These are phyloP conservation scores for Paraphoma chrysanthemicola DNA, from an alignment of 2,329 filamentous ascomycete genomes.

Conservation along the genomic window DNA sequence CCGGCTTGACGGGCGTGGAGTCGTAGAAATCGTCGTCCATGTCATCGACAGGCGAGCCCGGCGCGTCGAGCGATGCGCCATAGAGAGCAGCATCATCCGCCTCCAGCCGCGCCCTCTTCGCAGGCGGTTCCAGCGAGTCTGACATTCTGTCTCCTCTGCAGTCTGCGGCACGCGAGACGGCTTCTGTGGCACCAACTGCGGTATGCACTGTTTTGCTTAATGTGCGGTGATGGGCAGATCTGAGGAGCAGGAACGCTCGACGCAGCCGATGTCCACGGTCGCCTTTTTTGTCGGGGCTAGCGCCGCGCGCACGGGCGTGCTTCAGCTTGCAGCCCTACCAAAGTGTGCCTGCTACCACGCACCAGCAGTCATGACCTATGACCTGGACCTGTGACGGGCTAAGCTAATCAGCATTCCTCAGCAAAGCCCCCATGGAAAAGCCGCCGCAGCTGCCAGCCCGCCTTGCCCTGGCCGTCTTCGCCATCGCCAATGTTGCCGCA, in stretches of 20 bases:
- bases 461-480: conserved; percentile 80
- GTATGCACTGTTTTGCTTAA: conserved; percentile 25
- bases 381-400: too few species aligned
- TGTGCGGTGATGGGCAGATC: conserved; percentile 31
- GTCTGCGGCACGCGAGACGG: conserved; percentile 34
- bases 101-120: conserved; percentile 50
- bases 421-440: conserved; percentile 6
- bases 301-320: conserved; percentile 12
- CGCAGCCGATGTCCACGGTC: conserved; percentile 15
- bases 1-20: conserved; percentile 38
- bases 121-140: conserved; percentile 47
- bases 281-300: conserved; percentile 37
- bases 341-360: background rate
- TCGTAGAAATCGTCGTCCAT: conserved; percentile 50
- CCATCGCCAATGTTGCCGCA: conserved; percentile 75
- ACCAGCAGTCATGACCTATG: too few species aligned
- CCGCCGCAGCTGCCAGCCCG: conserved; percentile 68
- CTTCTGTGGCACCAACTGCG: conserved; percentile 33
- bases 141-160: conserved; percentile 40
- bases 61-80: conserved; percentile 45
- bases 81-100: conserved; percentile 48
- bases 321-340: conserved; percentile 36
- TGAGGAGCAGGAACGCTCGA: conserved; percentile 6
- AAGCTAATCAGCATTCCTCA: background rate
- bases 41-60: conserved; percentile 48